These are phyloP conservation scores for Ophiostoma perfectum DNA, from an alignment of 2,329 filamentous ascomycete species.

Conservation along the genomic window DNA sequence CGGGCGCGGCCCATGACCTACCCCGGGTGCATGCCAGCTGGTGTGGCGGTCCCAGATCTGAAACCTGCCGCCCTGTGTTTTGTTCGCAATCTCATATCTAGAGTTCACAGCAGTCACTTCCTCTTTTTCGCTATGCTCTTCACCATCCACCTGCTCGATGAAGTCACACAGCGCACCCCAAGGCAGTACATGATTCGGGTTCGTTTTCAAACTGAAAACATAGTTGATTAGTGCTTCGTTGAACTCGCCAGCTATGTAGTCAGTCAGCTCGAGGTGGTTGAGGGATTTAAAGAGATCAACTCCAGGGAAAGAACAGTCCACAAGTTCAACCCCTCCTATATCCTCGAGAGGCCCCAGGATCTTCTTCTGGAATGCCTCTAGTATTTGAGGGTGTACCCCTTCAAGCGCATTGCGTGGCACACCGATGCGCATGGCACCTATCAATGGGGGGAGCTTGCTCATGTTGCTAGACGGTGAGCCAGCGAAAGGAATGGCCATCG, in stretches of 20 bases:
- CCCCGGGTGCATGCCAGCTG: neutral
- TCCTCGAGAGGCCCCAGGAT: conserved; percentile 50
- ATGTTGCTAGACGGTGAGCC: conserved; percentile 47
- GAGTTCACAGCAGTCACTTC: neutral
- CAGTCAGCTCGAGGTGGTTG: neutral
- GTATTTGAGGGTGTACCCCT: conserved; percentile 13
- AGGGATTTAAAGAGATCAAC: conserved; percentile 15
- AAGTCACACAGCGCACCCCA: neutral
- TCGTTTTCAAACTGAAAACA: neutral
- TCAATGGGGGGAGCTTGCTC: neutral
- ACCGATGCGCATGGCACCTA: conserved; percentile 50
- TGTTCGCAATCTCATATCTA: no score
- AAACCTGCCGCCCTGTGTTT: neutral
- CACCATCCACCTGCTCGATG: neutral
- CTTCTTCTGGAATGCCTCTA: conserved; percentile 48
- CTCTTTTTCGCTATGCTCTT: neutral
- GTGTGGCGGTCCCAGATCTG: neutral
- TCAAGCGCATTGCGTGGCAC: conserved; percentile 56
- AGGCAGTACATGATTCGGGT: neutral
- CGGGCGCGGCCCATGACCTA: neutral
- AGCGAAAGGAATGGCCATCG: conserved; percentile 50
- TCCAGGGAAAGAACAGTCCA: conserved; percentile 43
- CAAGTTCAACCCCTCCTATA: conserved; percentile 42
- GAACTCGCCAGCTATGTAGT: conserved; percentile 48
- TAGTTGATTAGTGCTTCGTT: conserved; percentile 30